These are phyloP conservation scores for Cytospora paraplurivora DNA, from an alignment of 2,329 filamentous ascomycete genomes.

Conservation along the genomic window DNA sequence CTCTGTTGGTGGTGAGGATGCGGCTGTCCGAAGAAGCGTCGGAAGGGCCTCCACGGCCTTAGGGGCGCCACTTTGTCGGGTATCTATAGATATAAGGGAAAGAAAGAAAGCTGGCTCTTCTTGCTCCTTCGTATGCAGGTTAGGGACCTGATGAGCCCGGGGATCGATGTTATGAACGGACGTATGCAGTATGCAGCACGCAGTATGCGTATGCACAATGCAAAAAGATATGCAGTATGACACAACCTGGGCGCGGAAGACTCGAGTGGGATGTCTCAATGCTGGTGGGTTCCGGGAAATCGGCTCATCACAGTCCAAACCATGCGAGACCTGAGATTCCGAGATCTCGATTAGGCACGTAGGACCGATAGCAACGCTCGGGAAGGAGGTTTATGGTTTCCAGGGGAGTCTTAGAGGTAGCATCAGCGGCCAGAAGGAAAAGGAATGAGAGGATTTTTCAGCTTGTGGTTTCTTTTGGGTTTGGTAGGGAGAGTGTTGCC, in stretches of 20 bases:
- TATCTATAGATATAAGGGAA: background rate
- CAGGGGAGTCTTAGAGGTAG: background rate
- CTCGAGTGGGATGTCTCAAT: background rate
- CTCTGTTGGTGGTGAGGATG: constrained; percentile 48
- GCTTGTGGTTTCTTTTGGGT: background rate
- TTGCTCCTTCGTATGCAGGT: background rate
- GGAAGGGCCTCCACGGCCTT: constrained; percentile 45
- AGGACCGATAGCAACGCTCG: background rate
- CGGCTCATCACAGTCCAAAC: background rate
- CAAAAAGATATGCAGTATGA: background rate
- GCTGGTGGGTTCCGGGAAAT: background rate
- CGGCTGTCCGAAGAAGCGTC: constrained; percentile 37
- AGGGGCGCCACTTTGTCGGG: constrained; percentile 48
- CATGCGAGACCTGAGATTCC: background rate
- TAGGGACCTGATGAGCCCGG: background rate
- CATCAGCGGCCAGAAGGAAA: background rate
- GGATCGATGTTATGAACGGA: background rate
- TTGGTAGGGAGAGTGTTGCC: background rate
- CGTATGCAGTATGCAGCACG: background rate
- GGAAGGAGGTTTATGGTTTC: background rate
- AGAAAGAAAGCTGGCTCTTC: background rate
- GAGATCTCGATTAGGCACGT: background rate
- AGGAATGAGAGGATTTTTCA: background rate
- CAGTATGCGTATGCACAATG: background rate
- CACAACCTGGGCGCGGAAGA: background rate